Percentiles rank a stretch among this genome's conserved stretches.
Conservation (phyloP, 164 flowering plant genomes). For the Nelumbo lutea region DNA sequence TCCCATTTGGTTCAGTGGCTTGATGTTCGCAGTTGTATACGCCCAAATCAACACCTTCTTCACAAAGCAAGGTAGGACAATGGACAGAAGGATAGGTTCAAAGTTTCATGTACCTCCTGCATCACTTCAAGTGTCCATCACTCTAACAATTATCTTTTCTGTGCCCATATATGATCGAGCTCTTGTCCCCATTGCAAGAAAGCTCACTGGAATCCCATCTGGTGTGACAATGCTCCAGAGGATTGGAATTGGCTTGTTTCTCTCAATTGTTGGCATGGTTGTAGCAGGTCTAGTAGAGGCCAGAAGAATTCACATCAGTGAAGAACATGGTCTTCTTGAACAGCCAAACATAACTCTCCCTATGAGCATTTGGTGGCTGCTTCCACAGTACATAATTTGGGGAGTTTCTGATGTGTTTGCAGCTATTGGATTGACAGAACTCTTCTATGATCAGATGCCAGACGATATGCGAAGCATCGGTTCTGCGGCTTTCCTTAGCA, state of each 20-base stretch:
- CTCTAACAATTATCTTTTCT: constrained; percentile 11
- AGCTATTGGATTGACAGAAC: constrained; percentile 47
- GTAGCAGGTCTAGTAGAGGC: too few species aligned
- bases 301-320: too few species aligned
- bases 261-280: too few species aligned
- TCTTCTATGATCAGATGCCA: constrained; percentile 1
- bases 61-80: constrained; percentile 23
- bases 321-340: constrained; percentile 18
- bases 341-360: constrained; percentile 34
- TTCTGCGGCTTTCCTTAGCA: constrained; percentile 4
- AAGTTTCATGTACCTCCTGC: constrained; percentile 20
- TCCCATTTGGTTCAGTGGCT: neutral
- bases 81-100: constrained; percentile 11
- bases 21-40: constrained; percentile 7
- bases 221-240: too few species aligned
- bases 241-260: too few species aligned
- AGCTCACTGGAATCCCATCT: constrained; percentile 3
- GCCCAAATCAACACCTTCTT: constrained; percentile 18
- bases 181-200: constrained; percentile 16
- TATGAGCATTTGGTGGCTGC: constrained; percentile 47
- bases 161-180: constrained; percentile 17
- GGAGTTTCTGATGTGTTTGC: constrained; percentile 41
- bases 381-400: constrained; percentile 42
- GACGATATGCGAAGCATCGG: constrained; percentile 8
- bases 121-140: constrained; percentile 19